These are phyloP conservation scores for Protea cynaroides DNA, from an alignment of 164 flowering plant genomes.

Conservation along the genomic window DNA sequence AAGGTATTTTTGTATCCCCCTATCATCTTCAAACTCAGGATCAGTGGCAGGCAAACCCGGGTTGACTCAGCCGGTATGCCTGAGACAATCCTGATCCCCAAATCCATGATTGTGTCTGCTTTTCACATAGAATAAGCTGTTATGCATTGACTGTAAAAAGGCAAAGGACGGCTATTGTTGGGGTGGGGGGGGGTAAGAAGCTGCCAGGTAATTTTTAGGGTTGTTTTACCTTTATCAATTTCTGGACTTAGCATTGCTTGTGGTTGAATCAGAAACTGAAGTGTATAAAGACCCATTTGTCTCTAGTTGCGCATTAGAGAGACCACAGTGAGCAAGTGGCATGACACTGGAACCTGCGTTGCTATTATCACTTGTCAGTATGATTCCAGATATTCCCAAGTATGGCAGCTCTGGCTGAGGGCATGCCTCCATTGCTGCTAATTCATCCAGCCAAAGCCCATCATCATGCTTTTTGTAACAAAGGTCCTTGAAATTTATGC, in stretches of 20 bases:
- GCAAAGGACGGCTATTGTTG: no score
- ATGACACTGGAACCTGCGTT: constrained; percentile 19
- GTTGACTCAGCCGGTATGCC: no score
- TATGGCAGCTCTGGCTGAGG: constrained; percentile 53
- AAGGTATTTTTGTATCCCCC: no score
- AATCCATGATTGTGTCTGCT: background rate
- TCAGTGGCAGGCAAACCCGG: no score
- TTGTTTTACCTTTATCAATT: constrained; percentile 37
- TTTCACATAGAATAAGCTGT: background rate
- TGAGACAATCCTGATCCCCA: no score
- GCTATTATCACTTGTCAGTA: constrained; percentile 60
- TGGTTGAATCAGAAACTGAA: constrained; percentile 34
- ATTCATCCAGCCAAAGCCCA: constrained; percentile 71
- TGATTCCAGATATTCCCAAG: constrained; percentile 62
- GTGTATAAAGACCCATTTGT: no score
- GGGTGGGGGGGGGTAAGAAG: no score
- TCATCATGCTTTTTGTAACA: constrained; percentile 75
- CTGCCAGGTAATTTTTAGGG: no score
- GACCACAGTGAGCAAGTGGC: constrained; percentile 14
- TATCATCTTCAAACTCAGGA: no score
- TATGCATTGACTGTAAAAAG: background rate
- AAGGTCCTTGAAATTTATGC: constrained; percentile 62
- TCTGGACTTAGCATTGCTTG: constrained; percentile 41
- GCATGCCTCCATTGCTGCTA: constrained; percentile 73
- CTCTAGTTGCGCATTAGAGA: constrained; percentile 22